Evolutionary conservation across 176 grass and related monocot species (phyloP).

Genomic region (Sorghum bicolor): Sorghum_bicolor_NCBIv3 NC_012872.2:5155001-5155500

Average conservation of each 20-base stretch:
- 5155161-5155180: conserved; percentile 92
- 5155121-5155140: conserved; percentile 85
- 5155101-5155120: conserved; percentile 99
- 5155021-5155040: conserved; percentile 85
- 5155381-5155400: conserved; percentile 57
- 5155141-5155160: conserved; percentile 84
- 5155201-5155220: conserved; percentile 25
- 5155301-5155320: no score
- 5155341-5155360: conserved; percentile 18
- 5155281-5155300: conserved; percentile 20
- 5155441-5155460: conserved; percentile 78
- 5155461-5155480: conserved; percentile 72
- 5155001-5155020: conserved; percentile 98
- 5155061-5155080: not conserved
- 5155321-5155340: no score
- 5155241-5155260: not conserved
- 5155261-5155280: not conserved
- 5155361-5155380: conserved; percentile 17
- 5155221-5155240: conserved; percentile 7
- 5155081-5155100: conserved; percentile 9
- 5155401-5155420: conserved; percentile 93
- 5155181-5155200: conserved; percentile 77
- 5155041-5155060: conserved; percentile 15
- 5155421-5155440: conserved; percentile 94
- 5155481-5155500: conserved; percentile 74